These are phyloP conservation scores for Solidago caesia DNA, from an alignment of 129 eudicot genomes.

Conservation along the genomic window DNA sequence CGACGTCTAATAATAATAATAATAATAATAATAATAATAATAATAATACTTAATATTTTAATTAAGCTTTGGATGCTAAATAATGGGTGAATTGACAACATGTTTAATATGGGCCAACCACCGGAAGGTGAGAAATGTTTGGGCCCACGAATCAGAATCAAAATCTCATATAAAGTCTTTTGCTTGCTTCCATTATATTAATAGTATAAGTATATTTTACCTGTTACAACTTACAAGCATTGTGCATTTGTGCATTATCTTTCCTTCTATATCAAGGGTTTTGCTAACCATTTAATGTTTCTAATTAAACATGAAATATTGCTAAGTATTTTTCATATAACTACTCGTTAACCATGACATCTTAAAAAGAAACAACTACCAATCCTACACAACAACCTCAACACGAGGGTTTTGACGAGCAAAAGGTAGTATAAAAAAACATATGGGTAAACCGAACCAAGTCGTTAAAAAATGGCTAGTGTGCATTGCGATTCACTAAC, in stretches of 20 bases:
- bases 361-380: background rate
- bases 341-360: background rate
- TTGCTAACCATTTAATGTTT: background rate
- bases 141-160: slow-evolving; percentile 72
- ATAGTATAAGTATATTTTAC: background rate
- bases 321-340: background rate
- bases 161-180: slow-evolving; percentile 38
- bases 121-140: slow-evolving; percentile 42
- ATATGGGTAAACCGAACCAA: too few species aligned
- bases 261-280: background rate
- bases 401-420: background rate
- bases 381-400: background rate
- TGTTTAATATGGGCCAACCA: slow-evolving; percentile 36
- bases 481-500: too few species aligned
- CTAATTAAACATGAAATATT: too few species aligned
- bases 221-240: background rate
- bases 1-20: background rate
- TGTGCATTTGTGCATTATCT: background rate
- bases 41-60: background rate
- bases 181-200: slow-evolving; percentile 17
- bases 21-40: background rate
- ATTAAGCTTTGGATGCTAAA: slow-evolving; percentile 32
- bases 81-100: slow-evolving; percentile 9
- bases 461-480: too few species aligned
- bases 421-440: too few species aligned